Percentiles rank a stretch among this genome's conserved stretches.
These are phyloP conservation scores for Globisporangium irregulare DNA, from an alignment of 352 stramenopile genomes.

Conservation along the genomic window DNA sequence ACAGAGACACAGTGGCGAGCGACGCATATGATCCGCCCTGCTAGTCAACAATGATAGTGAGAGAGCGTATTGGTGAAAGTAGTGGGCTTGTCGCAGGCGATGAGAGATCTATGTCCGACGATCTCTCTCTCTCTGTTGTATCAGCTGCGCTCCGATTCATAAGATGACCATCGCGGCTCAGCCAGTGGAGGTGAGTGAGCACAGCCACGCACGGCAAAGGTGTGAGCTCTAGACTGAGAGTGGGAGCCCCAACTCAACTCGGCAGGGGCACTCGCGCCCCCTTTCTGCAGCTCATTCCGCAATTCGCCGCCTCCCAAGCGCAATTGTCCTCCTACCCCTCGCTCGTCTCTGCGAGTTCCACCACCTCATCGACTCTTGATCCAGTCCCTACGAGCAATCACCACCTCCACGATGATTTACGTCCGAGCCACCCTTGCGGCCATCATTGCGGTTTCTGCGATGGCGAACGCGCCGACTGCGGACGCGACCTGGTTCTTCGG, in stretches of 20 bases:
- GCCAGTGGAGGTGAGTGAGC: background rate
- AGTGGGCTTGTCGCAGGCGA: no score
- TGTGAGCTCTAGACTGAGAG: no score
- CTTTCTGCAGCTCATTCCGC: background rate
- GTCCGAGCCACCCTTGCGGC: background rate
- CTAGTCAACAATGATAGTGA: no score
- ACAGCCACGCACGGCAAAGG: no score
- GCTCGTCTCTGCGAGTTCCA: background rate
- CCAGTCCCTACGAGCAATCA: background rate
- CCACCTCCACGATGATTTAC: conserved; percentile 1
- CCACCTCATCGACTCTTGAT: background rate
- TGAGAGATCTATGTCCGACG: no score
- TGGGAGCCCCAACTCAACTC: no score
- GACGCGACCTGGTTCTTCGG: conserved; percentile 5
- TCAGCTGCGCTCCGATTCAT: background rate
- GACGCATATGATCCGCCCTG: no score
- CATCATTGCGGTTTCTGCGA: background rate
- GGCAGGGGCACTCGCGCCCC: no score
- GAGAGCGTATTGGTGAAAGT: no score
- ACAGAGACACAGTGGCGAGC: no score
- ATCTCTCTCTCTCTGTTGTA: background rate
- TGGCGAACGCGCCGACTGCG: background rate
- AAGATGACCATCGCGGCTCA: background rate
- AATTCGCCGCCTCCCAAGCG: conserved; percentile 5
- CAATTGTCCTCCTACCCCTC: background rate